Conservation (phyloP, 148 eudicot genomes). For the Persicaria tinctoria region DNA sequence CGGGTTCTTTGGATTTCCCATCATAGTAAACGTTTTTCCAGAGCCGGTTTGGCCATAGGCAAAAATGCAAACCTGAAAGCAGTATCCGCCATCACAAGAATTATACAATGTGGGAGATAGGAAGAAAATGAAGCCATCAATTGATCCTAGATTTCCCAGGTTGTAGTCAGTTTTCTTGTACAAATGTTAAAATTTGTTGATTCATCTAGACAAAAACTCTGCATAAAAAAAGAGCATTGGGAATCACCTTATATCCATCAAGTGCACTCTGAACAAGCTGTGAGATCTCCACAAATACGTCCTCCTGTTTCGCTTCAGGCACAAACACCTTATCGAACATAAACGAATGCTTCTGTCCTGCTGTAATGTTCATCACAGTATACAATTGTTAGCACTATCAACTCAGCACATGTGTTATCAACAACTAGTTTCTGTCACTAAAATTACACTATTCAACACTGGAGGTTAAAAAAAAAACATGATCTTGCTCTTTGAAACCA, state of each 20-base stretch:
- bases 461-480: background rate
- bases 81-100: background rate
- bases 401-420: background rate
- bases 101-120: background rate
- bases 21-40: constrained; percentile 95
- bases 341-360: constrained; percentile 87
- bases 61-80: constrained; percentile 78
- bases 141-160: background rate
- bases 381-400: background rate
- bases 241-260: constrained; percentile 89
- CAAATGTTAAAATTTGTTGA: background rate
- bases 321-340: constrained; percentile 78
- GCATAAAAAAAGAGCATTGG: background rate
- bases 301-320: constrained; percentile 78
- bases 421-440: background rate
- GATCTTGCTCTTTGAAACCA: background rate
- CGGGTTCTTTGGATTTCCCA: constrained; percentile 73
- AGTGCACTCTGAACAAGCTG: constrained; percentile 99
- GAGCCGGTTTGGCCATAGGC: constrained; percentile 99
- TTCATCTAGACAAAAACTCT: background rate
- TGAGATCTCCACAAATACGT: constrained; percentile 94
- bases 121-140: background rate
- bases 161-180: background rate
- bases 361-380: background rate
- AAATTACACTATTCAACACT: background rate